Evolutionary conservation across 345 rosid genomes (phyloP).

Genomic region (Turritis glabra): DNA sequence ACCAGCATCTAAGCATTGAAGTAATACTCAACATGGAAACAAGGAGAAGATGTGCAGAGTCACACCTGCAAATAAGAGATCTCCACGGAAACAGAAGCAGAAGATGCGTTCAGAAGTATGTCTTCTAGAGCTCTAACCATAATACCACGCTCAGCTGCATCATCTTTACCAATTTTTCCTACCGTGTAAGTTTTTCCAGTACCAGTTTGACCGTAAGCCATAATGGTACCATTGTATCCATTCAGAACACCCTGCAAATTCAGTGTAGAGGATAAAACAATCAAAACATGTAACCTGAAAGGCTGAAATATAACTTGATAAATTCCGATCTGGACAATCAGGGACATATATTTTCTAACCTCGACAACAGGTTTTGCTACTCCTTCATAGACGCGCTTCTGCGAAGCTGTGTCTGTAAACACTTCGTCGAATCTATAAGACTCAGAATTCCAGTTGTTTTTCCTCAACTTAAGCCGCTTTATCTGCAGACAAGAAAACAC

Average conservation of each 20-base stretch:
- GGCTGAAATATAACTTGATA: no score
- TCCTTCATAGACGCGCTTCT: slow-evolving; percentile 87
- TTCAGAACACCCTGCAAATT: slow-evolving; percentile 76
- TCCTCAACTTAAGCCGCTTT: slow-evolving; percentile 76
- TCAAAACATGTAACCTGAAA: no score
- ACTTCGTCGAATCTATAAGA: slow-evolving; percentile 84
- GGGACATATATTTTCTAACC: slow-evolving; percentile 50
- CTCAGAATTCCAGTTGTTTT: slow-evolving; percentile 91
- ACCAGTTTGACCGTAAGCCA: slow-evolving; percentile 99
- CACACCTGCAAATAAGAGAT: slow-evolving; percentile 88
- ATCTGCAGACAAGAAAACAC: slow-evolving; percentile 46
- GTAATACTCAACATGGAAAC: not conserved
- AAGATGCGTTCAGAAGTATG: slow-evolving; percentile 49
- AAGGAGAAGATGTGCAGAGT: slow-evolving; percentile 33
- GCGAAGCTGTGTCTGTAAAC: slow-evolving; percentile 78
- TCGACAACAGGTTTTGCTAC: slow-evolving; percentile 95
- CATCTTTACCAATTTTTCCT: slow-evolving; percentile 80
- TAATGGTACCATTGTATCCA: slow-evolving; percentile 94
- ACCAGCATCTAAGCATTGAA: slow-evolving; percentile 11
- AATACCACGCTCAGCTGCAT: slow-evolving; percentile 86
- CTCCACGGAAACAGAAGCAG: slow-evolving; percentile 65
- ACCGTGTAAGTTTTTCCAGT: slow-evolving; percentile 93
- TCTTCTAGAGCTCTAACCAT: slow-evolving; percentile 95
- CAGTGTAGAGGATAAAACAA: not conserved
- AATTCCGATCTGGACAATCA: no score